Percentiles rank a stretch among this genome's conserved stretches.
phyloP scores from a whole-genome alignment of 352 stramenopile genomes.

The Pythium folliculosum region DNA sequence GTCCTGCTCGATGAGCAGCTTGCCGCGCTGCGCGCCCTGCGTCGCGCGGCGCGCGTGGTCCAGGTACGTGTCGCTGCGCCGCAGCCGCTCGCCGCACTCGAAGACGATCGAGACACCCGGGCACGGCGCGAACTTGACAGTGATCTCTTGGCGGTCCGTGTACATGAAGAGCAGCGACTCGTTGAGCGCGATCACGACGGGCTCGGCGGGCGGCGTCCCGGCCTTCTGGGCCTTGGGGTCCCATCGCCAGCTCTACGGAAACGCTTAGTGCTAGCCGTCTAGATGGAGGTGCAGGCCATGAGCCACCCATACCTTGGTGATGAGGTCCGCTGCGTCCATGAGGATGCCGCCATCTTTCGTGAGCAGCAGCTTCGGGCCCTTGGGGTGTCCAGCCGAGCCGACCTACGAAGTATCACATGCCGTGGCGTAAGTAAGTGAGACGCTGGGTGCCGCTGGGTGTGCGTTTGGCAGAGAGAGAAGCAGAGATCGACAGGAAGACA shows the following conservation, averaged over 20 bases:
- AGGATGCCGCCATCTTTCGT: conserved; percentile 68
- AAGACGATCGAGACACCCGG: conserved; percentile 68
- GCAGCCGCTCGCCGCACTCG: conserved; percentile 67
- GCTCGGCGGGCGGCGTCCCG: conserved; percentile 52
- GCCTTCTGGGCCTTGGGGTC: conserved; percentile 63
- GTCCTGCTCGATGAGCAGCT: conserved; percentile 59
- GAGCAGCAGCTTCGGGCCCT: conserved; percentile 62
- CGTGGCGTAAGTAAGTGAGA: not conserved
- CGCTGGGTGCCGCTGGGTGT: not conserved
- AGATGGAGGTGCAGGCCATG: not conserved
- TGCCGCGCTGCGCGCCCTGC: conserved; percentile 47
- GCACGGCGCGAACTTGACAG: conserved; percentile 58
- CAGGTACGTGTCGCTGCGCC: conserved; percentile 73
- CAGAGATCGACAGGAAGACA: not conserved
- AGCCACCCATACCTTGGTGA: conserved; percentile 45
- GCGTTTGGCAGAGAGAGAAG: conserved; percentile 5
- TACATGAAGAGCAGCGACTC: conserved; percentile 72
- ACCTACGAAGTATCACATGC: conserved; percentile 34
- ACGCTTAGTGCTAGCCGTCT: not conserved
- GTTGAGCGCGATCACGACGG: conserved; percentile 74
- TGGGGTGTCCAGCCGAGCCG: conserved; percentile 52
- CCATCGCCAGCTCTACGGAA: conserved; percentile 52
- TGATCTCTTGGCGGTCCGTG: conserved; percentile 60
- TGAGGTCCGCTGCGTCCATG: conserved; percentile 46
- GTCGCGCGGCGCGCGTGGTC: conserved; percentile 46